Evolutionary conservation across 805 yeast genomes (phyloP).

Genomic region (Nakazawaea populi): DNA sequence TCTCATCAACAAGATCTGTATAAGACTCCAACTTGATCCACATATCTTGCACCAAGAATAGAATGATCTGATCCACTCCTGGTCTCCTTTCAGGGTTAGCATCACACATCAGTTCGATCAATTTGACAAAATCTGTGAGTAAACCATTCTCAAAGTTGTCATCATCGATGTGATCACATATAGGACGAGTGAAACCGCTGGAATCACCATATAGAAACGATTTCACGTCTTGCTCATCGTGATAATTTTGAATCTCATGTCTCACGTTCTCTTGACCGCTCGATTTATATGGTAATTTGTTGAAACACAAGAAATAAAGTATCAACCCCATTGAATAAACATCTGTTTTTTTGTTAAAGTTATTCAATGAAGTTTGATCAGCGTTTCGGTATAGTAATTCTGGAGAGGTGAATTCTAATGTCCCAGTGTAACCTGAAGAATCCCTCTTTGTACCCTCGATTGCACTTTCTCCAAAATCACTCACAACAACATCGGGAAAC

Average conservation of each 20-base stretch:
- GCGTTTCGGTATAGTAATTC: conserved; percentile 45
- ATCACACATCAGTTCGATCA: conserved; percentile 17
- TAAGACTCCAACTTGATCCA: conserved; percentile 1
- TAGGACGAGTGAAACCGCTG: background rate
- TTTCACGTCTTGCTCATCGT: conserved; percentile 1
- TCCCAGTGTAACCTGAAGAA: conserved; percentile 83
- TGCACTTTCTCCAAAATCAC: conserved; percentile 89
- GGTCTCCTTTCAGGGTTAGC: conserved; percentile 35
- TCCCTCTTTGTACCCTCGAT: conserved; percentile 57
- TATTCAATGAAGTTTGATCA: conserved; percentile 25
- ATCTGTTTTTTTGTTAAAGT: conserved; percentile 71
- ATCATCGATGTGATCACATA: background rate
- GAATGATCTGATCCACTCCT: conserved; percentile 32
- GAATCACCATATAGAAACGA: conserved; percentile 18
- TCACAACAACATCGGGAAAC: conserved; percentile 69
- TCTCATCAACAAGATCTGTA: background rate
- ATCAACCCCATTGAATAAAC: conserved; percentile 82
- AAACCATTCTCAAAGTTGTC: conserved; percentile 19
- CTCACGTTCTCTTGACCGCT: conserved; percentile 17
- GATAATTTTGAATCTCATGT: conserved; percentile 17
- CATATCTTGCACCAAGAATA: conserved; percentile 15
- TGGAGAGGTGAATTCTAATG: conserved; percentile 85
- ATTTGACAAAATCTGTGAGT: conserved; percentile 29
- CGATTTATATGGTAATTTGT: conserved; percentile 54
- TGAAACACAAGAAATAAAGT: conserved; percentile 68